Evolutionary conservation across 257 asterid genomes (phyloP), one percentile per base, ranked within the genome.

Genomic region (Forsythia suspensa): DNA sequence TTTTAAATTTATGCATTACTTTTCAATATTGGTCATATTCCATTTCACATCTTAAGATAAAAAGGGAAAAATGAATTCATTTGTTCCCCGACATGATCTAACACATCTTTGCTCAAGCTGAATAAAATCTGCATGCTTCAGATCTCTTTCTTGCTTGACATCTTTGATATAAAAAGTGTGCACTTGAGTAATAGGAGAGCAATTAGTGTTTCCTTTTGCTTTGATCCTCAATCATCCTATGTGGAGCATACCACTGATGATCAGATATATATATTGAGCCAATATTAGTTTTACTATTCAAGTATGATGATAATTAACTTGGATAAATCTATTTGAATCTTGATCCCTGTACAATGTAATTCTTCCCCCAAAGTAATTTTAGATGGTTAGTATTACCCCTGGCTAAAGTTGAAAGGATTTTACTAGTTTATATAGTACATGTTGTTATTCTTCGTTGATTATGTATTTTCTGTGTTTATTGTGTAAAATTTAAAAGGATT

Each of bases 201-300:
- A 67, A 55, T 74, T 76, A 74, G 41, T 79, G 55, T 46, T 72
- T 42, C 71, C 41, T 66, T 18, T 55, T 55, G 65, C 65, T 55
- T 55, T 55, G 24, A 18, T 55, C 10, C 18, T 55, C 16, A n/a
- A 48, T 48, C 18, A 13, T 13, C 18, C 57, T 55, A 55, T 55
- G 24, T 55, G 65, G 65, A 55, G 65, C 65, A 55, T 16, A 6
- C 24, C 65, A 55, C 24, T n/a, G 5, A 55, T 6, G 24, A 18
- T 55, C 24, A 52, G 9, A 52, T 52, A 18, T 24, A 24, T 52
- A 52, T 15, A 52, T 6, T 16, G 63, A 16, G 21, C 63, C 61
- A 1, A 52, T 52, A 46, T 52, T 55, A 55, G 65, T n/a, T 1
- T 55, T n/a, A 55, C 24, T n/a, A 5, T 18, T 18, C 5, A 55